phyloP scores from a whole-genome alignment of 1,139 yeast species.

The Magnusiomyces tetraspermus region DNA sequence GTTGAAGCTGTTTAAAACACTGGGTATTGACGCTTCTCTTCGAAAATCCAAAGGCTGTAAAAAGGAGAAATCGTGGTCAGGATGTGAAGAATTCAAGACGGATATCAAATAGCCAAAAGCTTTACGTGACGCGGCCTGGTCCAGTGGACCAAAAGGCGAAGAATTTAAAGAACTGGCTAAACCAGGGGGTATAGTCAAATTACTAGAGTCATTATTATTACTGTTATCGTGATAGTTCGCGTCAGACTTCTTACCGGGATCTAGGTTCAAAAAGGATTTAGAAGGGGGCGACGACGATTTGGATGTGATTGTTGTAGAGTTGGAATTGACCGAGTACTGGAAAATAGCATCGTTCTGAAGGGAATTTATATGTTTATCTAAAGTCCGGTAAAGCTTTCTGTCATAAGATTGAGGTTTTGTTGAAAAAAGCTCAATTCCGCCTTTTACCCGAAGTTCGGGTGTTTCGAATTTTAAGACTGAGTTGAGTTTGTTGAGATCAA shows the following conservation, averaged over 20 bases:
- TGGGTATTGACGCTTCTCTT: constrained; percentile 41
- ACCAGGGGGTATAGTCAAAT: constrained; percentile 7
- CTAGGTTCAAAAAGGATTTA: constrained; percentile 19
- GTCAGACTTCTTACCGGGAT: constrained; percentile 17
- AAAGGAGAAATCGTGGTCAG: constrained; percentile 88
- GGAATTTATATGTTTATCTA: constrained; percentile 54
- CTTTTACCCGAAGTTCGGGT: constrained; percentile 74
- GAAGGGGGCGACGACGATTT: constrained; percentile 17
- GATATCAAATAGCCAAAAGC: constrained; percentile 87
- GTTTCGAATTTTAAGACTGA: constrained; percentile 83
- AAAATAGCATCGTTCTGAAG: constrained; percentile 21
- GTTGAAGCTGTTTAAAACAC: constrained; percentile 64
- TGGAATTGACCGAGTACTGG: constrained; percentile 5
- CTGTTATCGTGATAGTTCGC: constrained; percentile 5
- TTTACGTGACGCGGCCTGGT: constrained; percentile 71
- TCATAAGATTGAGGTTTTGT: constrained; percentile 91
- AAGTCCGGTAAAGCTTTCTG: constrained; percentile 74
- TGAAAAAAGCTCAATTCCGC: constrained; percentile 91
- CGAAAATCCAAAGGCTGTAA: constrained; percentile 80
- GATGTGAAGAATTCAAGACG: constrained; percentile 82
- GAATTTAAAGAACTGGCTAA: constrained; percentile 21
- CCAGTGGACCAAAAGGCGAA: constrained; percentile 92
- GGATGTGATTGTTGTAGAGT: constrained; percentile 7
- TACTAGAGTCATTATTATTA: constrained; percentile 6
- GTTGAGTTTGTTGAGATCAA: constrained; percentile 80